Evolutionary conservation across 2,329 filamentous ascomycete genomes (phyloP).

Genomic region (Botryotinia calthae): DNA sequence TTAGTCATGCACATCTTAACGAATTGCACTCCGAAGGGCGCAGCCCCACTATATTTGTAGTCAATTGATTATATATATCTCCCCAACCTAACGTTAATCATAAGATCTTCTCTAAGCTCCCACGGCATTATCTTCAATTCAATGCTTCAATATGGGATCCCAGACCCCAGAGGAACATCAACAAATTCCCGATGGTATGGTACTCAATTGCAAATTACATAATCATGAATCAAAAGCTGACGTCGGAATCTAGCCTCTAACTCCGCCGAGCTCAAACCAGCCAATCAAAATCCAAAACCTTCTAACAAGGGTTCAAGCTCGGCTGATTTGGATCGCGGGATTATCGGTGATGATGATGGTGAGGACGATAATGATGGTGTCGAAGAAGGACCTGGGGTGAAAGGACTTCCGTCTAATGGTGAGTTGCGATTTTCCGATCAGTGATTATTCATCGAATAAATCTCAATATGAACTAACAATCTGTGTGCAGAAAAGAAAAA

Average conservation of each 20-base stretch:
- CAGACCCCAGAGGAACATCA: slow-evolving; percentile 10
- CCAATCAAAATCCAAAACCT: slow-evolving; percentile 21
- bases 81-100: not conserved
- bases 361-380: slow-evolving; percentile 29
- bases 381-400: slow-evolving; percentile 25
- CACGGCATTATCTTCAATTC: not conserved
- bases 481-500: slow-evolving; percentile 54
- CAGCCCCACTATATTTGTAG: not conserved
- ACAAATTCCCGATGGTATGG: slow-evolving; percentile 27
- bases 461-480: not conserved
- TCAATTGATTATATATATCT: not conserved
- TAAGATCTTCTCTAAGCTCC: not conserved
- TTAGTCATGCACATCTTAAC: not conserved
- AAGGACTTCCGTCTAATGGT: slow-evolving; percentile 9
- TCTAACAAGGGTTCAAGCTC: slow-evolving; percentile 24
- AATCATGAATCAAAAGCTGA: slow-evolving; percentile 12
- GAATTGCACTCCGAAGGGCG: not conserved
- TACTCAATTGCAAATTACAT: not conserved
- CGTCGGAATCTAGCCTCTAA: slow-evolving; percentile 22
- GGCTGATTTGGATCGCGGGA: slow-evolving; percentile 31
- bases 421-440: slow-evolving; percentile 19
- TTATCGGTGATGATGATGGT: slow-evolving; percentile 28
- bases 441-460: not conserved
- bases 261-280: slow-evolving; percentile 27
- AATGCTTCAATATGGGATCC: slow-evolving; percentile 5